Conservation (phyloP, 2,329 filamentous ascomycete genomes). For the Calonectria honghensis region DNA sequence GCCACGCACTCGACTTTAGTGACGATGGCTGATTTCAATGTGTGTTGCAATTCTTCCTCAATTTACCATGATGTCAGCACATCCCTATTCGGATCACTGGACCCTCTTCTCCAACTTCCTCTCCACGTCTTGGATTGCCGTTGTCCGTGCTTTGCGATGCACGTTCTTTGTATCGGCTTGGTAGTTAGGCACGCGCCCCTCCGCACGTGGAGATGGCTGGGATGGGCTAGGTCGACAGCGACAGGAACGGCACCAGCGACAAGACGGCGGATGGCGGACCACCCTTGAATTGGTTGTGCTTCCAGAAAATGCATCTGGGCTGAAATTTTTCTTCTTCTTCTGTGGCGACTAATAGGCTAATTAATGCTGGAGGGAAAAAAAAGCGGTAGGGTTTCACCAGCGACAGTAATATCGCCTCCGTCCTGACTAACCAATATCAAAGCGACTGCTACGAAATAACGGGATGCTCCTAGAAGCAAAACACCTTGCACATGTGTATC, state of each 20-base stretch:
- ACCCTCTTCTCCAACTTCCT: constrained; percentile 24
- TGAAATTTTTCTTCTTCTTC: background rate
- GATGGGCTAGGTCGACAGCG: background rate
- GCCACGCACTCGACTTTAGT: background rate
- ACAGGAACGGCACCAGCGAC: constrained; percentile 31
- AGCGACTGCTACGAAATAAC: constrained; percentile 6
- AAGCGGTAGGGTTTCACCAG: constrained; percentile 13
- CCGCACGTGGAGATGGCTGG: constrained; percentile 45
- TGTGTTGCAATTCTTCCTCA: background rate
- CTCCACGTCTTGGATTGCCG: constrained; percentile 9
- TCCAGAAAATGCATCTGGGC: constrained; percentile 7
- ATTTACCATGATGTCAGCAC: background rate
- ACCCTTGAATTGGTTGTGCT: constrained; percentile 22
- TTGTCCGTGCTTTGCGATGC: constrained; percentile 26
- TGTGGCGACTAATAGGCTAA: constrained; percentile 18
- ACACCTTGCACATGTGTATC: constrained; percentile 8
- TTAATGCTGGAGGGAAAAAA: background rate
- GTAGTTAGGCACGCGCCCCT: constrained; percentile 39
- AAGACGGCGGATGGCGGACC: constrained; percentile 33
- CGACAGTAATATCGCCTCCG: constrained; percentile 6
- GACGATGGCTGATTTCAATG: background rate
- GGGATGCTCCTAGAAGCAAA: constrained; percentile 16
- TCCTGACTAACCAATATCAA: constrained; percentile 19
- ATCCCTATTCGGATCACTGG: background rate
- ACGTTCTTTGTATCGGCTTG: constrained; percentile 30